Conservation (phyloP, 768 basidiomycete genomes). For the Boletus reticulatus region DNA sequence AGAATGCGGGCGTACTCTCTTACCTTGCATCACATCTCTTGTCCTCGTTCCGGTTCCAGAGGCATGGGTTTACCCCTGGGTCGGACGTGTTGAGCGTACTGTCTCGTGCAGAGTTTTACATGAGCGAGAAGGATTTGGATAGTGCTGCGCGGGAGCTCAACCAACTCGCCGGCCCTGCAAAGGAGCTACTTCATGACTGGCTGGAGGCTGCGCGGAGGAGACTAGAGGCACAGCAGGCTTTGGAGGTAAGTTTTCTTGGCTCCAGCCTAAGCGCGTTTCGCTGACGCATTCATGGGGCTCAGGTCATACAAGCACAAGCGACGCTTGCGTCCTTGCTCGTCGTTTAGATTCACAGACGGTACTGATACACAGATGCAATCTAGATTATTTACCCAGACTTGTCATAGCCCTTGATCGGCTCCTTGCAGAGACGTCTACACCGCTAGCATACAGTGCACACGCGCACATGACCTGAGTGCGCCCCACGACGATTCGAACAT, state of each 20-base stretch:
- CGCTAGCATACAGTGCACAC: constrained; percentile 54
- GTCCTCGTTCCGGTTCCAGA: constrained; percentile 73
- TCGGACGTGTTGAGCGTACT: constrained; percentile 84
- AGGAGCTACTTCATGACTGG: constrained; percentile 80
- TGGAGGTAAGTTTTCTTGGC: constrained; percentile 55
- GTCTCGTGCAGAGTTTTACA: constrained; percentile 82
- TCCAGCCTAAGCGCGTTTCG: not conserved
- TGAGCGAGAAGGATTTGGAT: constrained; percentile 90
- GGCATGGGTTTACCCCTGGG: constrained; percentile 69
- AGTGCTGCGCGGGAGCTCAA: constrained; percentile 86
- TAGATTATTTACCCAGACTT: constrained; percentile 14
- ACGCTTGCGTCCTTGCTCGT: constrained; percentile 79
- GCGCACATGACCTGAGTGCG: constrained; percentile 86
- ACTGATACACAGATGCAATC: constrained; percentile 20
- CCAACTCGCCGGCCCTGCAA: constrained; percentile 80
- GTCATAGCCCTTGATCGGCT: not conserved
- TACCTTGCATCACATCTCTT: constrained; percentile 81
- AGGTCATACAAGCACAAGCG: constrained; percentile 85
- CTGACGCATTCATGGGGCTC: constrained; percentile 12
- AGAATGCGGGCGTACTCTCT: constrained; percentile 83
- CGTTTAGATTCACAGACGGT: constrained; percentile 41
- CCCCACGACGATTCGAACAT: constrained; percentile 70
- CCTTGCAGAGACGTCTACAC: constrained; percentile 1
- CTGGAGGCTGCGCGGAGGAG: constrained; percentile 82
- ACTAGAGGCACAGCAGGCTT: constrained; percentile 88